Percentiles rank a stretch among this genome's conserved stretches.
Conservation (phyloP, 108 stramenopile species). For the Nannochloropsis gaditana region DNA sequence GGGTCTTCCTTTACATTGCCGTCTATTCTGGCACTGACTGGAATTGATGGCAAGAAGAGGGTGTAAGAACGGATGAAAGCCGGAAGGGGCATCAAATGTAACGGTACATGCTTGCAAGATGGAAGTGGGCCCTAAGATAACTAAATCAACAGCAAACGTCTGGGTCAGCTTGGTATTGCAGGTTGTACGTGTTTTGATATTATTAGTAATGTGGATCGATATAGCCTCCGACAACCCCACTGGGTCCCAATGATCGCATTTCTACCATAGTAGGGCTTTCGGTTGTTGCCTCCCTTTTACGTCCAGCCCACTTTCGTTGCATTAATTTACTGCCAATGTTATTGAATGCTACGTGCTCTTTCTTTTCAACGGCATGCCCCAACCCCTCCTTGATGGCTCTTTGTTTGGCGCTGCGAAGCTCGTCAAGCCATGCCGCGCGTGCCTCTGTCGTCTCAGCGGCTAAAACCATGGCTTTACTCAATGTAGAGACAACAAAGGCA, state of each 20-base stretch:
- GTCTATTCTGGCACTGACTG: background rate
- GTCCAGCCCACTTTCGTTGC: conserved; percentile 10
- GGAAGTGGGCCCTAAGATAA: background rate
- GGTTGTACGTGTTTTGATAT: no score
- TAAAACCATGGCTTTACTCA: background rate
- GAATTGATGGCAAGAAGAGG: background rate
- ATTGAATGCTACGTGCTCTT: background rate
- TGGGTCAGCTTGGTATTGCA: no score
- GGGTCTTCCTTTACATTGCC: background rate
- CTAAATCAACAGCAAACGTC: no score
- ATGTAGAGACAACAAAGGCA: background rate
- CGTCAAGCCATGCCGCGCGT: background rate
- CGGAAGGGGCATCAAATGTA: background rate
- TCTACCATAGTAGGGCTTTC: background rate
- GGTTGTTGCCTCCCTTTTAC: background rate
- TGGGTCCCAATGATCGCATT: background rate
- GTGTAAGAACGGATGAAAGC: background rate
- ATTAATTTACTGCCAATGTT: background rate
- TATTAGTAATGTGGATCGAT: background rate
- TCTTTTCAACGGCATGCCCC: background rate
- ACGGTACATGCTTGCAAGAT: background rate
- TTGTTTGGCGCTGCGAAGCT: background rate
- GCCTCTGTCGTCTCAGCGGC: background rate
- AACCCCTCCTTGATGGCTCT: conserved; percentile 19
- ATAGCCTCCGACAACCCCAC: background rate